Base-by-base conservation (phyloP, 208 protist species). In the Leishmania lainsoni region DNA sequence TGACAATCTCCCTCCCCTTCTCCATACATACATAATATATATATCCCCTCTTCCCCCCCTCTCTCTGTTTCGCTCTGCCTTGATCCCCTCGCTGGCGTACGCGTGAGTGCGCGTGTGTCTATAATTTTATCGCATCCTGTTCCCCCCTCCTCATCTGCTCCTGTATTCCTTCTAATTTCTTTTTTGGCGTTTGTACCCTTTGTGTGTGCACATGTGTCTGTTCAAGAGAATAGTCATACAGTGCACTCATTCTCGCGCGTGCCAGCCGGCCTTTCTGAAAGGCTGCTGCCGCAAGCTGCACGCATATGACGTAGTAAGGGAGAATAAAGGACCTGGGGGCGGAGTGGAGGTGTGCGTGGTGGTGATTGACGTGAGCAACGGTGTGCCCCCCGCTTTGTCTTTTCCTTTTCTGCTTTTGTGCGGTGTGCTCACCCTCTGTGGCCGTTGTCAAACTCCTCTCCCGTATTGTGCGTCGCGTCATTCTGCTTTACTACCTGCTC, bases 91-190 rank as follows among this genome's bases (percentile, higher is more conserved):
- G 49, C 42, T 17, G 6, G 76, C 22, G 45, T 49, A 66, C 51
- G 14, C 51, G 76, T 73, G 63, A n/a, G 39, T 32, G 59, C 48
- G 58, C 52, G n/a, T 72, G 20, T 22, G 22, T 71, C 22, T 71
- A 8, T 2, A 1, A 42, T 32, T 78, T 32, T 58, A 22, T 78
- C 26, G 32, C 59, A 56, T 5, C 69, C 73, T 58, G 51, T 73
- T 2, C 42, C 42, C 42, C 42, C 58, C 20, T 9, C 45, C 51
- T 76, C 42, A 29, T 73, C 63, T 80, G 39, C 32, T 29, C 52
- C 17, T 32, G 35, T 84, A 71, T 84, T 52, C 61, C 26, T 78
- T 79, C 22, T 76, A 29, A 70, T 76, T n/a, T n/a, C 48, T 4
- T 83, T 59, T 83, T 49, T 49, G 29, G 14, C 9, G 39, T 49